Percentiles rank a stretch among this genome's conserved stretches.
These are phyloP conservation scores for Solanum pimpinellifolium DNA, from an alignment of 257 asterid species.

Conservation along the genomic window DNA sequence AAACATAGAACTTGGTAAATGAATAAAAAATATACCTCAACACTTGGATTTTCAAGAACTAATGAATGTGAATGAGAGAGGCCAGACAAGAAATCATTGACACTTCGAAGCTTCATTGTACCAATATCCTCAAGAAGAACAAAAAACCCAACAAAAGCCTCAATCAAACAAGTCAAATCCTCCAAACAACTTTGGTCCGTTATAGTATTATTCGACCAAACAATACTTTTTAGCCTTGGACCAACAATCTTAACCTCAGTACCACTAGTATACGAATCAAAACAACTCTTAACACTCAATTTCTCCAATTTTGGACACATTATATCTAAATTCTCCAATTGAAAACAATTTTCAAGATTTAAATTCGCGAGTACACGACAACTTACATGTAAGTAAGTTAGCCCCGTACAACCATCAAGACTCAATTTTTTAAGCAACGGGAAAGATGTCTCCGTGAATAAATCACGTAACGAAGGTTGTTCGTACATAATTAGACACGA, in stretches of 20 bases:
- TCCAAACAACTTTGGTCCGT: slow-evolving; percentile 33
- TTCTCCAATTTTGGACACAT: slow-evolving; percentile 25
- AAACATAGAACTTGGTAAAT: neutral
- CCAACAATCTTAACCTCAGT: slow-evolving; percentile 51
- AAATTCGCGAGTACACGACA: slow-evolving; percentile 42
- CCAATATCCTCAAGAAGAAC: slow-evolving; percentile 21
- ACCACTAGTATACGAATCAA: slow-evolving; percentile 20
- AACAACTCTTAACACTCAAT: slow-evolving; percentile 38
- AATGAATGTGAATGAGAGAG: slow-evolving; percentile 43
- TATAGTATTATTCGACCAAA: slow-evolving; percentile 52
- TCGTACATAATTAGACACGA: slow-evolving; percentile 35
- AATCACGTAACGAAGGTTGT: slow-evolving; percentile 32
- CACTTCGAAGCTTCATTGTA: slow-evolving; percentile 34
- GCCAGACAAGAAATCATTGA: slow-evolving; percentile 45
- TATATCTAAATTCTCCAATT: slow-evolving; percentile 46
- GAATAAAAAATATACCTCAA: slow-evolving; percentile 27
- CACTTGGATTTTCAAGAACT: slow-evolving; percentile 40
- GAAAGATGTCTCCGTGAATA: slow-evolving; percentile 51
- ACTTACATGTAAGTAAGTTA: slow-evolving; percentile 39
- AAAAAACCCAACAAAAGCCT: slow-evolving; percentile 47
- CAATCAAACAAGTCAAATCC: slow-evolving; percentile 23
- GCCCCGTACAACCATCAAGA: slow-evolving; percentile 44
- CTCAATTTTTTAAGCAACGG: slow-evolving; percentile 56
- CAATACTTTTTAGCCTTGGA: slow-evolving; percentile 21
- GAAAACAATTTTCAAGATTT: slow-evolving; percentile 33